phyloP scores from a whole-genome alignment of 176 grass and related monocot species.

The Cenchrus purpureus region DNA sequence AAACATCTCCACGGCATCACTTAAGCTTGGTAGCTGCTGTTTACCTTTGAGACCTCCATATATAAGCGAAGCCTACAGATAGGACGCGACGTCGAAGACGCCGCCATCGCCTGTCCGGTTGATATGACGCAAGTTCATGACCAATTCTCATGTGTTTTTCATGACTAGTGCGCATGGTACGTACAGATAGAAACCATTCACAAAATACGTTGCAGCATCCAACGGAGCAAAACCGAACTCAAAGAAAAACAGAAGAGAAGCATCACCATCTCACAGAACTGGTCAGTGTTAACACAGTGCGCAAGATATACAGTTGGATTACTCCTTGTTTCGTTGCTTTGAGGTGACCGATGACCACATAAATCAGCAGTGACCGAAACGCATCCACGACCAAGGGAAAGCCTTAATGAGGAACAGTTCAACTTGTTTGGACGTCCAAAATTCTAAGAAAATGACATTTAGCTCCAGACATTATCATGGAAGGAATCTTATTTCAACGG shows the following conservation, averaged over 20 bases:
- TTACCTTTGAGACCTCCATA: no score
- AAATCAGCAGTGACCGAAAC: not conserved
- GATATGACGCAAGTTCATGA: no score
- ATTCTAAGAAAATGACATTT: slow-evolving; percentile 7
- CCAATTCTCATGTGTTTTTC: not conserved
- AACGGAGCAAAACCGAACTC: not conserved
- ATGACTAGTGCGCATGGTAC: not conserved
- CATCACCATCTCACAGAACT: not conserved
- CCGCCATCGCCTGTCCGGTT: no score
- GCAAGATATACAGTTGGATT: not conserved
- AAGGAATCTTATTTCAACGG: not conserved
- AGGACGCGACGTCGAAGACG: no score
- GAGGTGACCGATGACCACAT: not conserved
- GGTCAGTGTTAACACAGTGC: not conserved
- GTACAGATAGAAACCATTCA: not conserved
- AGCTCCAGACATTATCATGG: not conserved
- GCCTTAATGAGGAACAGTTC: slow-evolving; percentile 1
- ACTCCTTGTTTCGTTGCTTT: not conserved
- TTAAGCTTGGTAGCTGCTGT: no score
- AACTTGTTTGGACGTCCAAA: slow-evolving; percentile 3
- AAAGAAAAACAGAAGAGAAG: no score
- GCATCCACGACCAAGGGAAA: not conserved
- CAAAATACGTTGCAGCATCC: not conserved
- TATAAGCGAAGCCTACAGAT: no score
- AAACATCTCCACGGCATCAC: no score